phyloP scores from a whole-genome alignment of 2,329 filamentous ascomycete species.

The Cordyceps javanica region DNA sequence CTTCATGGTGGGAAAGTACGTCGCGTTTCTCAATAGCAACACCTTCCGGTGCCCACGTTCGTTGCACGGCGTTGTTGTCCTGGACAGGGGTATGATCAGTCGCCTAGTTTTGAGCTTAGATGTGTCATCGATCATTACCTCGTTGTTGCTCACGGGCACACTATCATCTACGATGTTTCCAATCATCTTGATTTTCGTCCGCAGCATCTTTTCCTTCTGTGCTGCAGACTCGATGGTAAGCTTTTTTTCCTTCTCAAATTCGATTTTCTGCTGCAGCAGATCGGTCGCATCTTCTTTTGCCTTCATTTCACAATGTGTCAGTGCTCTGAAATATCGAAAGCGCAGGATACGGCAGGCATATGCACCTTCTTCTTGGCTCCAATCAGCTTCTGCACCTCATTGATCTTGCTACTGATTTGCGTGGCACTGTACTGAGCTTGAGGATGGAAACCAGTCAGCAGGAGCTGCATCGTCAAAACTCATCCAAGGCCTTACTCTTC shows the following conservation, averaged over 20 bases:
- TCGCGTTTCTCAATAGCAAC: conserved; percentile 68
- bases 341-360: not conserved
- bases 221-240: conserved; percentile 65
- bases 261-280: conserved; percentile 69
- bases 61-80: conserved; percentile 75
- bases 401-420: conserved; percentile 79
- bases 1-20: conserved; percentile 87
- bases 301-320: conserved; percentile 28
- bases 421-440: conserved; percentile 65
- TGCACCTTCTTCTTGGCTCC: conserved; percentile 80
- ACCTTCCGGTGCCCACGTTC: conserved; percentile 75
- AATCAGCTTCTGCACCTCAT: conserved; percentile 84
- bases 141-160: conserved; percentile 76
- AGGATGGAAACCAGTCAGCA: not conserved
- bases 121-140: conserved; percentile 41
- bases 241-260: conserved; percentile 78
- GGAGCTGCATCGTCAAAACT: not conserved
- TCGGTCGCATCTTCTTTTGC: conserved; percentile 83
- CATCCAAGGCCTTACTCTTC: conserved; percentile 46
- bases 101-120: not conserved
- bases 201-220: conserved; percentile 68
- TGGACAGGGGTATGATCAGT: conserved; percentile 17
- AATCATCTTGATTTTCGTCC: conserved; percentile 74
- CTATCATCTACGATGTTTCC: conserved; percentile 71
- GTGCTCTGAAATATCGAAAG: not conserved